Conservation (phyloP, 345 rosid genomes). For the Pugionium cornutum region DNA sequence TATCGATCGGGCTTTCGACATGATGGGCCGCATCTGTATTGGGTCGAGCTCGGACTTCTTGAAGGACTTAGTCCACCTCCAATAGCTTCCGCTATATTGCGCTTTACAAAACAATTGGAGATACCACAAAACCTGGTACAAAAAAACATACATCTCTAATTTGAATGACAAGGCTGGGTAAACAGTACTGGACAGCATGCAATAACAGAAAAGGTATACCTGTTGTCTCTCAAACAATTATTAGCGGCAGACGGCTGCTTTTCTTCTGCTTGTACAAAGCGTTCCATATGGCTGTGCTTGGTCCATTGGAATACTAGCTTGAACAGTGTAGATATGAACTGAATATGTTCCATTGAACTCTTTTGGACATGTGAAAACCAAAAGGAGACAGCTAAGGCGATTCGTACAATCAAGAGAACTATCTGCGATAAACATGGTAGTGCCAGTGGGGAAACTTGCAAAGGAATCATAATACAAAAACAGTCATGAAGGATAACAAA, state of each 20-base stretch:
- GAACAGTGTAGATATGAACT: constrained; percentile 82
- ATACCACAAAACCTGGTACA: constrained; percentile 77
- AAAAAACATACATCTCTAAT: constrained; percentile 14
- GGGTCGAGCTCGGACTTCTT: no score
- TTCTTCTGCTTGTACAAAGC: constrained; percentile 84
- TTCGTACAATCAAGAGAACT: background rate
- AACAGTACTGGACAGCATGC: constrained; percentile 11
- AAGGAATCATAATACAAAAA: background rate
- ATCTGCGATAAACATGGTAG: background rate
- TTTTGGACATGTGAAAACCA: constrained; percentile 25
- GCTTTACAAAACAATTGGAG: constrained; percentile 62
- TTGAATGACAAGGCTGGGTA: constrained; percentile 16
- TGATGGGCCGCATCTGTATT: no score
- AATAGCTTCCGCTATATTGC: constrained; percentile 49
- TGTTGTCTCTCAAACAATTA: constrained; percentile 90
- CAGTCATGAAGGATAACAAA: background rate
- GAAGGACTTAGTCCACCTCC: no score
- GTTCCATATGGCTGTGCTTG: constrained; percentile 81
- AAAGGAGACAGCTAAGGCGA: background rate
- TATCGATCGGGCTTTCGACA: no score
- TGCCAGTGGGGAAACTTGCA: constrained; percentile 4
- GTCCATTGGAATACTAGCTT: constrained; percentile 78
- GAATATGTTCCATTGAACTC: constrained; percentile 67
- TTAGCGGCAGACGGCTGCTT: constrained; percentile 52
- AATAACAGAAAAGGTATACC: constrained; percentile 45